Evolutionary conservation across 2,329 filamentous ascomycete species (phyloP).

Genomic region (Septoria linicola): DNA sequence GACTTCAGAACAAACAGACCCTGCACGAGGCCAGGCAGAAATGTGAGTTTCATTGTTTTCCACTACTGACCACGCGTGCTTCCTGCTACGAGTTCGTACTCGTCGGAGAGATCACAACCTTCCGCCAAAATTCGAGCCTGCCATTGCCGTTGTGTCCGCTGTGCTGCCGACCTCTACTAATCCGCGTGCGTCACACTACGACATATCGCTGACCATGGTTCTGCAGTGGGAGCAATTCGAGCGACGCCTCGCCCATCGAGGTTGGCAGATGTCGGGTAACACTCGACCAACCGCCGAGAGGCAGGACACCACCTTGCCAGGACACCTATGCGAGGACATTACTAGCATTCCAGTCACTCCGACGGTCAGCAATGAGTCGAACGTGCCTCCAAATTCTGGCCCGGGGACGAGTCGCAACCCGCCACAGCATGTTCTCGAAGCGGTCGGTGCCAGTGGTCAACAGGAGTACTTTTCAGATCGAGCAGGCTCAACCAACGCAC

Average conservation of each 20-base stretch:
- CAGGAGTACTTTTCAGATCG: constrained; percentile 12
- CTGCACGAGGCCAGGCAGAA: constrained; percentile 6
- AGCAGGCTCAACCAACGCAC: constrained; percentile 10
- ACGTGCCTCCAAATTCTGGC: constrained; percentile 14
- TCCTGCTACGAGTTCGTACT: background rate
- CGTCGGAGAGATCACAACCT: background rate
- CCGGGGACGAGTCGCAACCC: constrained; percentile 12
- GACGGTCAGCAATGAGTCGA: constrained; percentile 27
- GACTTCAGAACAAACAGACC: constrained; percentile 1
- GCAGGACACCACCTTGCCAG: constrained; percentile 24
- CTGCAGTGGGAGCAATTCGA: constrained; percentile 23
- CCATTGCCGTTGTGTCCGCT: constrained; percentile 1
- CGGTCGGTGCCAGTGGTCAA: constrained; percentile 23
- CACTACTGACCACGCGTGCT: background rate
- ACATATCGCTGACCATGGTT: constrained; percentile 16
- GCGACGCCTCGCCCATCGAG: constrained; percentile 17
- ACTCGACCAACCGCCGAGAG: constrained; percentile 22
- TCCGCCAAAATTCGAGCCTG: background rate
- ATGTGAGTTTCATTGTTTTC: constrained; percentile 12
- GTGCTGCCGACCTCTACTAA: constrained; percentile 4
- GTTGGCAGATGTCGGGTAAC: constrained; percentile 26
- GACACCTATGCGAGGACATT: constrained; percentile 21
- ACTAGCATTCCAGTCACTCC: constrained; percentile 31
- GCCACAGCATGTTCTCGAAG: constrained; percentile 26
- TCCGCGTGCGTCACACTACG: constrained; percentile 5